A percentile compares a stretch with the other conserved stretches of the same genome.
phyloP scores from a whole-genome alignment of 176 grass and related monocot species.

The Rhynchospora pubera region DNA sequence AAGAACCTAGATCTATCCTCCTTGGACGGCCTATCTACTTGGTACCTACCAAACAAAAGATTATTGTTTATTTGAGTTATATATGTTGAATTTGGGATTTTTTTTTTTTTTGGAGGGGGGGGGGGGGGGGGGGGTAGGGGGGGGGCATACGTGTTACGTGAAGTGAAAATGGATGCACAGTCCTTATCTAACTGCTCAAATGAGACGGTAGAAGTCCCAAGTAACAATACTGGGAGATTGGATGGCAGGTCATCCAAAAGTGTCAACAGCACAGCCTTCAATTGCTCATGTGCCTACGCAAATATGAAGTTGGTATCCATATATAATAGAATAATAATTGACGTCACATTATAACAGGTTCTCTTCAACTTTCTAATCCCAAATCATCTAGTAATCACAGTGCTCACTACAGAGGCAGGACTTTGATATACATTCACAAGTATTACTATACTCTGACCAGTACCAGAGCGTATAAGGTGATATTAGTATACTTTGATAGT shows the following conservation, averaged over 20 bases:
- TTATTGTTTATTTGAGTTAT: conserved; percentile 10
- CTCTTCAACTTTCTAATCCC: neutral
- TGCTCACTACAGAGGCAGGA: neutral
- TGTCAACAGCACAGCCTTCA: conserved; percentile 83
- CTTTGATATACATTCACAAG: neutral
- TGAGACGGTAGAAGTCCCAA: conserved; percentile 71
- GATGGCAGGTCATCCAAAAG: conserved; percentile 88
- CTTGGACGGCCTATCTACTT: conserved; percentile 68
- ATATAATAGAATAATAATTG: neutral
- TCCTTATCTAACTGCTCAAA: conserved; percentile 70
- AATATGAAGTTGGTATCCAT: conserved; percentile 16
- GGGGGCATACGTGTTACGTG: conserved; percentile 76
- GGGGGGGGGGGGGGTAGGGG: too few species aligned
- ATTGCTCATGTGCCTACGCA: conserved; percentile 87
- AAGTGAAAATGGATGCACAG: conserved; percentile 84
- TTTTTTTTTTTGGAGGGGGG: too few species aligned
- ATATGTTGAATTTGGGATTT: neutral
- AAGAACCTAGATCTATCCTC: conserved; percentile 77
- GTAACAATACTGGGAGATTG: conserved; percentile 78
- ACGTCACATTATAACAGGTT: neutral
- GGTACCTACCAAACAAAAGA: conserved; percentile 59
- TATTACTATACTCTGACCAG: neutral
- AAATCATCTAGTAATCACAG: neutral
- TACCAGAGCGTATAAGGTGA: neutral
- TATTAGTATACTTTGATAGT: too few species aligned